A percentile compares a stretch with the other conserved stretches of the same genome.
Conservation (phyloP, 73 alveolate genomes). For the Paramecium pentaurelia region DNA sequence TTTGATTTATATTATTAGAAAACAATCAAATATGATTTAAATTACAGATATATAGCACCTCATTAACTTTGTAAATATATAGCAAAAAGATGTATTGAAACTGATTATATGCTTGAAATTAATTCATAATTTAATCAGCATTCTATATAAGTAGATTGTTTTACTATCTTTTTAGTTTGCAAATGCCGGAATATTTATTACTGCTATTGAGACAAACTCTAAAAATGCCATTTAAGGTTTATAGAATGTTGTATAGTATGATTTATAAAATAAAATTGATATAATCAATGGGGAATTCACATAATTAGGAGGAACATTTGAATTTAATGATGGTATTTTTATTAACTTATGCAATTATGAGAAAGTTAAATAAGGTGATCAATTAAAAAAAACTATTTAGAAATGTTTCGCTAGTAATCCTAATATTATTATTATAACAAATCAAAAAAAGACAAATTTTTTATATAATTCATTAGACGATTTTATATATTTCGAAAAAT, state of each 20-base stretch:
- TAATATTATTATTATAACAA: background rate
- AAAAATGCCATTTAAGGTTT: background rate
- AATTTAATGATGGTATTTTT: background rate
- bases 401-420: background rate
- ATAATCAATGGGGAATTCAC: background rate
- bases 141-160: background rate
- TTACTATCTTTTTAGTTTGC: background rate
- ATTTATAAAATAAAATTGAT: background rate
- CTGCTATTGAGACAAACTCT: background rate
- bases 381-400: background rate
- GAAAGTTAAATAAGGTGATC: background rate
- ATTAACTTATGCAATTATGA: background rate
- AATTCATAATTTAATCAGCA: background rate
- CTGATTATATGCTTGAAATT: background rate
- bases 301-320: background rate
- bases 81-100: background rate
- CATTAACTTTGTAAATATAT: background rate
- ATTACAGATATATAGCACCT: background rate
- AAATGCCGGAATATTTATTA: background rate
- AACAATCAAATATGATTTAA: background rate
- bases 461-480: background rate
- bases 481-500: background rate
- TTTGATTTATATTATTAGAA: background rate
- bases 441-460: background rate
- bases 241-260: background rate